A percentile compares a stretch with the other conserved stretches of the same genome.
These are phyloP conservation scores for Euphrasia confusa DNA, from an alignment of 257 asterid species.

Conservation along the genomic window DNA sequence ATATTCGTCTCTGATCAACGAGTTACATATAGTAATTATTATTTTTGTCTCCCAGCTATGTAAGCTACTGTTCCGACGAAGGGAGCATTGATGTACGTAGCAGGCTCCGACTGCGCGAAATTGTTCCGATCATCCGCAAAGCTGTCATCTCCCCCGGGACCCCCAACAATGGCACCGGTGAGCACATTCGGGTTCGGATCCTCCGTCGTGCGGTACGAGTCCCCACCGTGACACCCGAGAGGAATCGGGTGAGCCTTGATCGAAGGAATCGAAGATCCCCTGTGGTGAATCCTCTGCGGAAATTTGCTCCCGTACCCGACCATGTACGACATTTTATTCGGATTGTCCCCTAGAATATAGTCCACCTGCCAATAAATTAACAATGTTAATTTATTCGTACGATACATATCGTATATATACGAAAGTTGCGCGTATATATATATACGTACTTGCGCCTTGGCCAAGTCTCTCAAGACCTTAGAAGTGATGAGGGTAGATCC, in stretches of 20 bases:
- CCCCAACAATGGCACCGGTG: conserved; percentile 3
- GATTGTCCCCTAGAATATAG: conserved; percentile 46
- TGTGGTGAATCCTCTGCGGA: conserved; percentile 47
- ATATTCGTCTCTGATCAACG: no score
- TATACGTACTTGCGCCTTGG: conserved; percentile 47
- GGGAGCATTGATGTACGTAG: neutral
- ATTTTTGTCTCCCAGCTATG: neutral
- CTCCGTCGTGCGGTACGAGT: no score
- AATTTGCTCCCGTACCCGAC: conserved; percentile 42
- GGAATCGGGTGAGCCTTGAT: neutral
- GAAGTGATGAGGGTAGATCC: conserved; percentile 36
- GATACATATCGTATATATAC: no score
- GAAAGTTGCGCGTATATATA: neutral
- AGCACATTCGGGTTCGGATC: neutral
- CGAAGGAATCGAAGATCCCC: conserved; percentile 31
- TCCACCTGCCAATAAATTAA: conserved; percentile 30
- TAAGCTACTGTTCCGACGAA: neutral
- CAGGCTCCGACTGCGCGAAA: neutral
- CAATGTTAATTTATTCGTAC: no score
- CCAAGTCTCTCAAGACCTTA: conserved; percentile 37
- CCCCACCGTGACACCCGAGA: no score
- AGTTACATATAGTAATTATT: no score
- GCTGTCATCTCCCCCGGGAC: neutral
- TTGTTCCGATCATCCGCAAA: neutral
- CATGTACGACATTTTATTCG: conserved; percentile 40